A percentile compares a stretch with the other conserved stretches of the same genome.
These are phyloP conservation scores for Aleurites moluccanus DNA, from an alignment of 441 rosid species.

Conservation along the genomic window DNA sequence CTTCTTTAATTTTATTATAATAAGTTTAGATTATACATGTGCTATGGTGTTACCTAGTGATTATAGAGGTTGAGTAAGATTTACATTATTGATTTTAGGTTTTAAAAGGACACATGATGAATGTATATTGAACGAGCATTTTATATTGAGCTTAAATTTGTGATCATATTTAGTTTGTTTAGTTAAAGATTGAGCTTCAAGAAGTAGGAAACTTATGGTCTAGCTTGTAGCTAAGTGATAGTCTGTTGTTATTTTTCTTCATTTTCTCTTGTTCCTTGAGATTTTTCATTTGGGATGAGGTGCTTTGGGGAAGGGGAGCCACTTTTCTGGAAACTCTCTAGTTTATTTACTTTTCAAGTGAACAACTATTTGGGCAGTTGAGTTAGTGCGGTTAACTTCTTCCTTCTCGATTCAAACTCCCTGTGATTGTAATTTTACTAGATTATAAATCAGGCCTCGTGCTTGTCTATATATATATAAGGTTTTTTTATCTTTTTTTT, in stretches of 20 bases:
- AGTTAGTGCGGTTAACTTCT: not conserved
- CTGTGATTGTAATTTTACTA: not conserved
- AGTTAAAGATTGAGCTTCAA: no score
- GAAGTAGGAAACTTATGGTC: not conserved
- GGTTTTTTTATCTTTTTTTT: not conserved
- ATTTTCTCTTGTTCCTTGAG: not conserved
- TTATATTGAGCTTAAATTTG: no score
- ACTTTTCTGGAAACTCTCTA: not conserved
- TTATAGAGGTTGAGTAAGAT: constrained; percentile 1
- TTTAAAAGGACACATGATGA: not conserved
- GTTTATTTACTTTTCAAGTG: not conserved
- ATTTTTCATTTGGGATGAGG: not conserved
- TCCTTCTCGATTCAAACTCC: not conserved
- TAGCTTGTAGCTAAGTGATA: not conserved
- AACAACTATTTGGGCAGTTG: not conserved
- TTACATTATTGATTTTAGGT: not conserved
- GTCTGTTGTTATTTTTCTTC: not conserved
- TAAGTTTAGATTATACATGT: not conserved
- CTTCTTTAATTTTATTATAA: not conserved
- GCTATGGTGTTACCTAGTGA: not conserved
- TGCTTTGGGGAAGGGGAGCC: not conserved
- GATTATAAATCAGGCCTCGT: not conserved
- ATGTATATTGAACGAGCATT: no score
- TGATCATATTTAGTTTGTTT: no score
- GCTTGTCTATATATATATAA: no score